Evolutionary conservation across 1,284 basidiomycete genomes (phyloP).

Genomic region (Inonotus hispidus): DNA sequence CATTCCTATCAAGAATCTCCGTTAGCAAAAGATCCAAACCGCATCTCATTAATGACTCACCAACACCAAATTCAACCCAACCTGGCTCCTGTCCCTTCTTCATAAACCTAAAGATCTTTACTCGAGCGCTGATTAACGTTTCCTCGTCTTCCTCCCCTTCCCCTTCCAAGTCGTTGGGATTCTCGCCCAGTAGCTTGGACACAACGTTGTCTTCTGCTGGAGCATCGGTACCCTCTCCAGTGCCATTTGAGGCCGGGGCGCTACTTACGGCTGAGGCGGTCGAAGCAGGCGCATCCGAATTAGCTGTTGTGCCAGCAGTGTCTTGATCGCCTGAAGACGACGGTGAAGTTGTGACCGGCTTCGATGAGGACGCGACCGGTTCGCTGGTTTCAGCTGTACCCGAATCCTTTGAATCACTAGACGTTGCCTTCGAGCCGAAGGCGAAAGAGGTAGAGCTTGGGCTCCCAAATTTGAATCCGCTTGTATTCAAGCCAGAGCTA

Average conservation of each 20-base stretch:
- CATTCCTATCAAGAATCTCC: conserved; percentile 43
- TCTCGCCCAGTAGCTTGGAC: conserved; percentile 32
- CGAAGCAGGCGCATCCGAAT: conserved; percentile 1
- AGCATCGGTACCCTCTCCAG: conserved; percentile 21
- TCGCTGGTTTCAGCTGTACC: conserved; percentile 15
- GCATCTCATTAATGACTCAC: conserved; percentile 32
- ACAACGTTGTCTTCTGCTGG: conserved; percentile 13
- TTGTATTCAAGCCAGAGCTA: neutral
- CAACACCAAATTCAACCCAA: conserved; percentile 60
- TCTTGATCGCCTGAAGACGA: neutral
- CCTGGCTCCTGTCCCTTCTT: conserved; percentile 41
- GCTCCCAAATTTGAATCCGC: conserved; percentile 10
- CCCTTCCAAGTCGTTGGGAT: conserved; percentile 59
- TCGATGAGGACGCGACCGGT: neutral
- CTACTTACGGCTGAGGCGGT: neutral
- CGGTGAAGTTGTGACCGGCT: neutral
- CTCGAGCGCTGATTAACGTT: conserved; percentile 54
- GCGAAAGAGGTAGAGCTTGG: conserved; percentile 27
- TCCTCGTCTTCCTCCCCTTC: conserved; percentile 81
- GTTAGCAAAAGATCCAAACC: neutral
- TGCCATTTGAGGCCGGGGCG: conserved; percentile 20
- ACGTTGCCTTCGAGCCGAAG: conserved; percentile 41
- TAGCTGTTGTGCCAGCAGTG: neutral
- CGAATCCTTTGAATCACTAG: conserved; percentile 25
- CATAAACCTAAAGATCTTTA: conserved; percentile 59